These are phyloP conservation scores for Boletus sensibilis DNA, from an alignment of 768 basidiomycete genomes.

Conservation along the genomic window DNA sequence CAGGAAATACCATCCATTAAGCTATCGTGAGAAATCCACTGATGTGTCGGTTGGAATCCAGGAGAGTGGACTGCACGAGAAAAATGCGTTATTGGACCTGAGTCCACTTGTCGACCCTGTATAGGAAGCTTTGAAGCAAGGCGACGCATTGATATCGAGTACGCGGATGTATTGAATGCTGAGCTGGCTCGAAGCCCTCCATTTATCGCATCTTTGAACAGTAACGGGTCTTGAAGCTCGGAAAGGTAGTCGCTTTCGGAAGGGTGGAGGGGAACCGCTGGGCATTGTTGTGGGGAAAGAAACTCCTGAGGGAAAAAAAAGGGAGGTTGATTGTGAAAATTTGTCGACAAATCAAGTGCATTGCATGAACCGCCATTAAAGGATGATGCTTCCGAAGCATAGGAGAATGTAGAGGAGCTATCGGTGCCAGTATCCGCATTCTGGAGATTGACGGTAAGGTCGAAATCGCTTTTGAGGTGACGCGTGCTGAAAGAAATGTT, in stretches of 20 bases:
- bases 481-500: slow-evolving; percentile 8
- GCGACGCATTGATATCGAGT: slow-evolving; percentile 34
- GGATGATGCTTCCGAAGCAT: slow-evolving; percentile 5
- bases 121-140: slow-evolving; percentile 31
- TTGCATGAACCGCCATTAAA: background rate
- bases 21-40: slow-evolving; percentile 14
- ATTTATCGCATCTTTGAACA: slow-evolving; percentile 15
- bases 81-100: slow-evolving; percentile 14
- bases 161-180: slow-evolving; percentile 12
- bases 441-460: slow-evolving; percentile 5
- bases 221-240: slow-evolving; percentile 12
- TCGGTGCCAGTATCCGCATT: background rate
- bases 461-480: slow-evolving; percentile 16
- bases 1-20: slow-evolving; percentile 5
- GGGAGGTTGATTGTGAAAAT: slow-evolving; percentile 4
- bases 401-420: slow-evolving; percentile 3
- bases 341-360: slow-evolving; percentile 4
- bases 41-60: slow-evolving; percentile 18
- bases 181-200: slow-evolving; percentile 11
- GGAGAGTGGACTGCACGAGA: slow-evolving; percentile 10
- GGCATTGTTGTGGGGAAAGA: slow-evolving; percentile 9
- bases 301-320: slow-evolving; percentile 7
- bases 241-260: slow-evolving; percentile 12
- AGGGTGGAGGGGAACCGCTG: background rate
- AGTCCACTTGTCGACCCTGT: slow-evolving; percentile 20